A percentile compares a stretch with the other conserved stretches of the same genome.
These are phyloP conservation scores for Penicillium expansum DNA, from an alignment of 2,329 filamentous ascomycete species.

Conservation along the genomic window DNA sequence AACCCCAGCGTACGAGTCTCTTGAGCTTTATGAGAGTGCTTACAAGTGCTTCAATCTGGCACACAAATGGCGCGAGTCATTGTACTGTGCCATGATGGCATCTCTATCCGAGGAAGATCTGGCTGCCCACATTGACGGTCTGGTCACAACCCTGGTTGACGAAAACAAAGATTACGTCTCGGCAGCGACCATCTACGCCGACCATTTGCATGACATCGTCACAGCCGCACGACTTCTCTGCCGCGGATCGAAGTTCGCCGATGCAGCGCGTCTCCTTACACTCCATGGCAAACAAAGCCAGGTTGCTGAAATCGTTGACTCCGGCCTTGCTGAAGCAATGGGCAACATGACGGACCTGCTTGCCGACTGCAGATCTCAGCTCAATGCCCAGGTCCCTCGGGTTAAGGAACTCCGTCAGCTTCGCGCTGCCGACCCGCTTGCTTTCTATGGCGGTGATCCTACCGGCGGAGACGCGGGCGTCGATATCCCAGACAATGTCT, in stretches of 20 bases:
- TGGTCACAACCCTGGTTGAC: slow-evolving; percentile 77
- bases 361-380: slow-evolving; percentile 84
- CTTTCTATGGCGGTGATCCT: slow-evolving; percentile 80
- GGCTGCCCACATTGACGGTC: slow-evolving; percentile 63
- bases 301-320: slow-evolving; percentile 68
- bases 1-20: slow-evolving; percentile 71
- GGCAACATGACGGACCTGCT: slow-evolving; percentile 84
- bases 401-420: slow-evolving; percentile 77
- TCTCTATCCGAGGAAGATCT: slow-evolving; percentile 62
- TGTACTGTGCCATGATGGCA: slow-evolving; percentile 72
- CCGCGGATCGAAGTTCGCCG: slow-evolving; percentile 80
- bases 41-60: slow-evolving; percentile 80
- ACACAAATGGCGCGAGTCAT: slow-evolving; percentile 86
- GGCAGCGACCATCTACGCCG: slow-evolving; percentile 75
- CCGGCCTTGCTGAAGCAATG: slow-evolving; percentile 75
- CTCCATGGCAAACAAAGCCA: slow-evolving; percentile 61
- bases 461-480: slow-evolving; percentile 52
- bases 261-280: slow-evolving; percentile 76
- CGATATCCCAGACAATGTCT: slow-evolving; percentile 88
- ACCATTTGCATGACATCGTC: slow-evolving; percentile 73
- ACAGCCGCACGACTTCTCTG: slow-evolving; percentile 74
- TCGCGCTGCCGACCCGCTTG: slow-evolving; percentile 79
- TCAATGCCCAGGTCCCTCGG: slow-evolving; percentile 80
- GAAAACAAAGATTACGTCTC: slow-evolving; percentile 74
- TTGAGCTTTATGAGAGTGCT: slow-evolving; percentile 70